These are phyloP conservation scores for Suhomyces yuchorum DNA, from an alignment of 1,139 yeast genomes.

Conservation along the genomic window DNA sequence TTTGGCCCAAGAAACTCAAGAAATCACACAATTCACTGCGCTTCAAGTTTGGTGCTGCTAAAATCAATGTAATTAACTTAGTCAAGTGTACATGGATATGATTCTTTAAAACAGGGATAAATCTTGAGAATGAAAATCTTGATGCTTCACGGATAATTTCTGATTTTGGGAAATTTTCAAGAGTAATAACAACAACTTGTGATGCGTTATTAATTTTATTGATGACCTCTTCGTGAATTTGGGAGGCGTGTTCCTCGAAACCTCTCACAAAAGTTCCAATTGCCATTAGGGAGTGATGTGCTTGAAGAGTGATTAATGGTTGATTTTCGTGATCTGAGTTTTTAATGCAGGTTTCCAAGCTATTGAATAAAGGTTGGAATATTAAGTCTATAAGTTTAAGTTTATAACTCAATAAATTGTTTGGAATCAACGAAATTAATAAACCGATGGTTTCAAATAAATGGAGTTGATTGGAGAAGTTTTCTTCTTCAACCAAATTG, in stretches of 20 bases:
- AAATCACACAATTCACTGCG: slow-evolving; percentile 76
- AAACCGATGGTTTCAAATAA: slow-evolving; percentile 81
- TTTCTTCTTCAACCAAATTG: slow-evolving; percentile 57
- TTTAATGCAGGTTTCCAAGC: slow-evolving; percentile 64
- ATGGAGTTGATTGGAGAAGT: slow-evolving; percentile 77
- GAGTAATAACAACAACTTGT: slow-evolving; percentile 79
- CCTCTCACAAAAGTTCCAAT: slow-evolving; percentile 91
- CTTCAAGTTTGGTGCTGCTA: slow-evolving; percentile 65
- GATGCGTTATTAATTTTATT: slow-evolving; percentile 70
- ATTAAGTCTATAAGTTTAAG: slow-evolving; percentile 59
- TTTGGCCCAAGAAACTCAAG: slow-evolving; percentile 82
- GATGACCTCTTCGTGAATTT: slow-evolving; percentile 36
- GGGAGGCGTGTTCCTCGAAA: slow-evolving; percentile 50
- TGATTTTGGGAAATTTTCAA: slow-evolving; percentile 69
- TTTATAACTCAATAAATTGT: slow-evolving; percentile 33
- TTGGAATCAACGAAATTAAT: slow-evolving; percentile 54
- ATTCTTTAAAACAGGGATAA: slow-evolving; percentile 66
- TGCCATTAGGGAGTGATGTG: slow-evolving; percentile 86
- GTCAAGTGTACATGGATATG: slow-evolving; percentile 60
- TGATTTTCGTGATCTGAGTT: slow-evolving; percentile 35
- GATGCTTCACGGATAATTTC: slow-evolving; percentile 82
- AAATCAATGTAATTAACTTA: slow-evolving; percentile 70
- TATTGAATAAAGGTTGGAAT: slow-evolving; percentile 76
- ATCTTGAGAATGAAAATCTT: slow-evolving; percentile 82
- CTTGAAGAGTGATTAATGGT: slow-evolving; percentile 59